phyloP scores from a whole-genome alignment of 2,329 filamentous ascomycete species.

The Fulvia fulva region DNA sequence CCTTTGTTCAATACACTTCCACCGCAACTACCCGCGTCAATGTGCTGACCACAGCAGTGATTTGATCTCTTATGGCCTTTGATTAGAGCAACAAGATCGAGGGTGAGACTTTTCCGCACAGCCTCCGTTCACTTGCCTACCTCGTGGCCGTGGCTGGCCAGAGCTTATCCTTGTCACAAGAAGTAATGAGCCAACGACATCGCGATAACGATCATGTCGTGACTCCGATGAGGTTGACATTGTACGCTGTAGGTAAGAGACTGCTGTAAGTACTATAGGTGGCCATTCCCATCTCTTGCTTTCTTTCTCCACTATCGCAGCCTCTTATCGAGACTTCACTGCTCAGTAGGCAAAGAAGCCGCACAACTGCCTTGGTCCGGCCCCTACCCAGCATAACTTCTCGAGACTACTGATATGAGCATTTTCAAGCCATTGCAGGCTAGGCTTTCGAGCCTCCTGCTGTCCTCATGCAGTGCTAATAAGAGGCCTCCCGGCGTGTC shows the following conservation, averaged over 20 bases:
- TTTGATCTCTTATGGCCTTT: too few relatives aligned
- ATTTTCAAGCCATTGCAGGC: not conserved
- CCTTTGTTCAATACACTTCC: not conserved
- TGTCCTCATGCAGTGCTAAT: too few relatives aligned
- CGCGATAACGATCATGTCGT: not conserved
- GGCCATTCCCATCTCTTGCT: too few relatives aligned
- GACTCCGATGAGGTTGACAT: not conserved
- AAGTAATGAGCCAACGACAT: not conserved
- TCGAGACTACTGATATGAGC: not conserved
- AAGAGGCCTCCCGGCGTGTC: too few relatives aligned
- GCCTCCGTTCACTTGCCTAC: not conserved
- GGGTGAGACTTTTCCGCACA: too few relatives aligned
- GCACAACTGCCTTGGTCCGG: not conserved
- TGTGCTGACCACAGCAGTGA: too few relatives aligned
- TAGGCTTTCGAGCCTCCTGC: slow-evolving; percentile 32
- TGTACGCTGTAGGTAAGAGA: not conserved
- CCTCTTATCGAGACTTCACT: too few relatives aligned
- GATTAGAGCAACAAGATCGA: too few relatives aligned
- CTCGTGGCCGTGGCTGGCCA: too few relatives aligned
- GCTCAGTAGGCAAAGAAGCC: not conserved
- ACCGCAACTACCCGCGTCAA: too few relatives aligned
- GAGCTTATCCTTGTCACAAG: too few relatives aligned
- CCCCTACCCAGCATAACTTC: not conserved
- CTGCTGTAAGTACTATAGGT: not conserved
- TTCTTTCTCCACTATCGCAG: too few relatives aligned